Evolutionary conservation across 2,329 filamentous ascomycete genomes (phyloP), one percentile per base, ranked within the genome.

Genomic region (Cladophialophora exuberans): DNA sequence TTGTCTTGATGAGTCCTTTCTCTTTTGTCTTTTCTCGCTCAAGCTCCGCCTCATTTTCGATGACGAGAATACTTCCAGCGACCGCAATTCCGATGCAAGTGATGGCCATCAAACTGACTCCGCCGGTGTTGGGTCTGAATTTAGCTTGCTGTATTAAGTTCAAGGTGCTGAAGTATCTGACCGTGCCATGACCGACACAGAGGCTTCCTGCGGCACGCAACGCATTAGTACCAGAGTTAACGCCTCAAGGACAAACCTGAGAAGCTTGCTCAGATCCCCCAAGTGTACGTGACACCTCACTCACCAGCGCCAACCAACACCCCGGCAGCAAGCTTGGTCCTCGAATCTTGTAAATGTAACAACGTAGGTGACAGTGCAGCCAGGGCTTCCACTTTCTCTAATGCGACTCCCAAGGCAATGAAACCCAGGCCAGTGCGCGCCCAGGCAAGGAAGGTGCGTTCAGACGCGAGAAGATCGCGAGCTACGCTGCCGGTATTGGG

Each of bases 381-480:
- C 49, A 54, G 59, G 28, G 46, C 67, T 52, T 47, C 64, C 50
- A 81, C 73, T 35, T 73, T 72, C 46, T 75, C 72, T 33, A 75
- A 66, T n/a, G 78, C 79, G 25, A 80, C 75, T 17, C 78, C 78
- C 1, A 81, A 70, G 1, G 77, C 78, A 31, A 80, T 72, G 66
- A 80, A 80, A 4, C 77, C 78, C 4, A 81, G 73, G 0, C 77
- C 77, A 2, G 76, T 79, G 9, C 78, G 72, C 9, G 76, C 74
- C 79, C 78, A 81, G 25, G 78, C 75, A 17, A 81, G 72, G 61
- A 79, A 80, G 2, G 76, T 82, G 9, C 79, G 74, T 64, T 82
- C 80, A 39, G 75, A 76, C 17, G 80, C 79, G 28, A 81, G 77
- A 54, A 82, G 76, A 62, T 82, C 79, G 36, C 77, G 74, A 7